phyloP scores from a whole-genome alignment of 345 rosid species.

The Syzygium aqueum region DNA sequence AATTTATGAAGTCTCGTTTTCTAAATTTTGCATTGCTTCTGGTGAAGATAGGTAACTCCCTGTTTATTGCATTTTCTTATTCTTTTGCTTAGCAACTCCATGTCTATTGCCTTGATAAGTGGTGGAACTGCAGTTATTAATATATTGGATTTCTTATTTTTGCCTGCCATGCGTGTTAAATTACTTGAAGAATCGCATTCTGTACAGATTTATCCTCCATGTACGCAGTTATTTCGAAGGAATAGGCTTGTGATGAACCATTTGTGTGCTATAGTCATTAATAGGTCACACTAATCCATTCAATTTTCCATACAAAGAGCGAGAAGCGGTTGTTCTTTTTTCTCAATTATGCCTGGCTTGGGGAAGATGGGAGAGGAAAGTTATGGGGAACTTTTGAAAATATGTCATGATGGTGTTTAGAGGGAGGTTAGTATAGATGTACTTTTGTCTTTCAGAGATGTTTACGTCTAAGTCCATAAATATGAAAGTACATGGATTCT shows the following conservation, averaged over 20 bases:
- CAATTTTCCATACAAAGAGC: background rate
- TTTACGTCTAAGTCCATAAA: background rate
- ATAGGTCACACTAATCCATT: background rate
- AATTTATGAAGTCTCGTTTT: background rate
- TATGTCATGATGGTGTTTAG: background rate
- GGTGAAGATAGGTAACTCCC: background rate
- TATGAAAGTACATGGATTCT: background rate
- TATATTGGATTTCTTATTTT: background rate
- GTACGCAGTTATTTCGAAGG: background rate
- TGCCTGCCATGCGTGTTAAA: background rate
- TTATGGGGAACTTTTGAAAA: background rate
- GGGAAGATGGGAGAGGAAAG: background rate
- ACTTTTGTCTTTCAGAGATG: background rate
- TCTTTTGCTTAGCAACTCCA: background rate
- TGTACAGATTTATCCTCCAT: background rate
- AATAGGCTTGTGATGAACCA: background rate
- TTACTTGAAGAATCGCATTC: background rate
- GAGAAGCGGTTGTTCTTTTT: background rate
- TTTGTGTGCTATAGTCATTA: background rate
- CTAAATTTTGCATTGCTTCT: background rate
- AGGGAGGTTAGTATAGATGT: background rate
- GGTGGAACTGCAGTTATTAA: background rate
- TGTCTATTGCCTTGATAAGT: background rate
- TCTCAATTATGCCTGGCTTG: background rate
- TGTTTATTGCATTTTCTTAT: background rate